Evolutionary conservation across 768 basidiomycete genomes (phyloP).

Genomic region (Lactarius pseudohatsudake): DNA sequence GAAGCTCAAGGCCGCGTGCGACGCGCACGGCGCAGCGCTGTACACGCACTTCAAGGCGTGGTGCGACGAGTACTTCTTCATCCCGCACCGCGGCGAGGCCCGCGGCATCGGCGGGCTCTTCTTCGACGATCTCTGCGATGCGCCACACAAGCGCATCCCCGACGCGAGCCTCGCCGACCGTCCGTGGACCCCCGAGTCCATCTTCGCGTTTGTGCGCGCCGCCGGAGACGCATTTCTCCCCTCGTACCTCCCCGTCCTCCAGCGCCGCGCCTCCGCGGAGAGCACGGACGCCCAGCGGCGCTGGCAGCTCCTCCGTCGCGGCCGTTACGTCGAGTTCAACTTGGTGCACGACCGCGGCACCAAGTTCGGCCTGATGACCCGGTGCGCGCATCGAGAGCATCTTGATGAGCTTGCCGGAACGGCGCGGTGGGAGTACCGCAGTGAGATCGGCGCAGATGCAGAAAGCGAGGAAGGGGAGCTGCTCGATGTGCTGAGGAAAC

Average conservation of each 20-base stretch:
- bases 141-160: conserved; percentile 64
- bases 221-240: conserved; percentile 83
- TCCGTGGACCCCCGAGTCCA: conserved; percentile 59
- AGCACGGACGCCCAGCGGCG: conserved; percentile 68
- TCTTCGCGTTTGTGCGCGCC: conserved; percentile 72
- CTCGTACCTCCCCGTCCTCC: conserved; percentile 86
- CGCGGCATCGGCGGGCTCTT: conserved; percentile 94
- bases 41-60: conserved; percentile 86
- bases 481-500: conserved; percentile 48
- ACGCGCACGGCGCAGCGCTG: conserved; percentile 62
- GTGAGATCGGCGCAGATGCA: conserved; percentile 50
- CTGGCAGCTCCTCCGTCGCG: conserved; percentile 91
- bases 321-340: conserved; percentile 92
- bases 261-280: conserved; percentile 52
- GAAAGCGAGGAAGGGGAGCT: conserved; percentile 53
- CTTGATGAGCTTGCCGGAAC: conserved; percentile 64
- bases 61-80: conserved; percentile 98
- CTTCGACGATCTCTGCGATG: conserved; percentile 86
- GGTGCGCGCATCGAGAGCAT: conserved; percentile 64
- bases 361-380: conserved; percentile 62
- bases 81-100: conserved; percentile 81
- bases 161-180: conserved; percentile 38
- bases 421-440: conserved; percentile 69
- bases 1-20: conserved; percentile 74
- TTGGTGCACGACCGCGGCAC: conserved; percentile 69